Percentiles rank a stretch among this genome's conserved stretches.
Conservation (phyloP, 495 filamentous ascomycete species). For the Xylaria nigripes region DNA sequence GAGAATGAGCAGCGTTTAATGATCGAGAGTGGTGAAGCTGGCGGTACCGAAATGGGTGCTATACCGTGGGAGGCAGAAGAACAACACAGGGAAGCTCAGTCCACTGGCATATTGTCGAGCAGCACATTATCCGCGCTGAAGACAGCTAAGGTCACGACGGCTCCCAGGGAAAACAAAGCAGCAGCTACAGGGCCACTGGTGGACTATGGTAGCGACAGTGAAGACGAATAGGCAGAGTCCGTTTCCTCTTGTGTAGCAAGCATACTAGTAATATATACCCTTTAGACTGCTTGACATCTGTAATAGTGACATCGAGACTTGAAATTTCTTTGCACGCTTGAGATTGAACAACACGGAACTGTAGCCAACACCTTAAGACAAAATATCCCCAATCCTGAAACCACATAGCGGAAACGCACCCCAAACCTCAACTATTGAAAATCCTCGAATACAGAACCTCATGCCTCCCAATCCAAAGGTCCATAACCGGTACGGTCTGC, state of each 20-base stretch:
- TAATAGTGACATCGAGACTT: too few species aligned
- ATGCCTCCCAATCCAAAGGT: slow-evolving; percentile 91
- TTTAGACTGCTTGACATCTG: background rate
- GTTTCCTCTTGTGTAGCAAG: background rate
- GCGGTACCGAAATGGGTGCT: slow-evolving; percentile 3
- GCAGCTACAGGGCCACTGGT: slow-evolving; percentile 63
- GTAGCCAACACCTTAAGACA: background rate
- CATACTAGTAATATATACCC: slow-evolving; percentile 4
- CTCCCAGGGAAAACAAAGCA: slow-evolving; percentile 38
- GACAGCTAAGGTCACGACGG: slow-evolving; percentile 41
- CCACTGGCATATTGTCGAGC: slow-evolving; percentile 67
- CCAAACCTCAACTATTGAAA: slow-evolving; percentile 59
- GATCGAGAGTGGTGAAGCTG: slow-evolving; percentile 35
- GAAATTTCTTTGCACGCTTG: too few species aligned
- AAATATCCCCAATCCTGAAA: background rate
- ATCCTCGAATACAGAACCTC: slow-evolving; percentile 94
- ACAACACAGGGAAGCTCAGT: slow-evolving; percentile 35
- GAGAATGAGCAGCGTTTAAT: slow-evolving; percentile 42
- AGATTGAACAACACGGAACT: too few species aligned
- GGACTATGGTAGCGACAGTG: slow-evolving; percentile 86
- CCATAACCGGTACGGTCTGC: slow-evolving; percentile 79
- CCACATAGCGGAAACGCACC: background rate
- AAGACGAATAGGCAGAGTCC: slow-evolving; percentile 32
- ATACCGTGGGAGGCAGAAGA: slow-evolving; percentile 36
- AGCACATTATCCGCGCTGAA: slow-evolving; percentile 69